Conservation (phyloP, 495 filamentous ascomycete species). For the Clavariopsis aquatica region DNA sequence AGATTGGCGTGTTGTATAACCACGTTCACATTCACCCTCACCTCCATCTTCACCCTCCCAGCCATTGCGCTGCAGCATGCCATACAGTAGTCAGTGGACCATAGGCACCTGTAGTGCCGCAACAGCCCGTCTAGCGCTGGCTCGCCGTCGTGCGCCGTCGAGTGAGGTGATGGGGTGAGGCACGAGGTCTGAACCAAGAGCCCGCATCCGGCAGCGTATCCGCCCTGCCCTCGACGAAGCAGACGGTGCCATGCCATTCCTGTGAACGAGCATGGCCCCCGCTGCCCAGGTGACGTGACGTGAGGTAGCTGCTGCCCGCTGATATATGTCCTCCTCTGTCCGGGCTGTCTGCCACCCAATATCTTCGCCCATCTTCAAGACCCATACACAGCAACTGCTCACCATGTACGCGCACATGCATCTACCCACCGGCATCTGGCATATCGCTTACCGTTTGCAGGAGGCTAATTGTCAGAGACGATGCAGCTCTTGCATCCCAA, state of each 20-base stretch:
- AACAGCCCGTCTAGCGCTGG: background rate
- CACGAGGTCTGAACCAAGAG: background rate
- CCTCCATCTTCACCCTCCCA: constrained; percentile 25
- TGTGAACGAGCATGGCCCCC: constrained; percentile 14
- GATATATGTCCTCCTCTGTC: constrained; percentile 13
- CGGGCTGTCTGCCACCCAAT: background rate
- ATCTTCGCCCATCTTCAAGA: too few relatives aligned
- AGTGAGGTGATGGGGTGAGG: background rate
- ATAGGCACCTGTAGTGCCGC: background rate
- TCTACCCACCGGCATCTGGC: constrained; percentile 1
- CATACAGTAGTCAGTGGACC: constrained; percentile 2
- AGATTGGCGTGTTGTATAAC: constrained; percentile 35
- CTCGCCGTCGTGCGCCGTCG: too few relatives aligned
- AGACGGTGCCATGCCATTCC: background rate
- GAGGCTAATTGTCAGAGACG: constrained; percentile 82
- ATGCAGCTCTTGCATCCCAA: constrained; percentile 62
- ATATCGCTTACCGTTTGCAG: constrained; percentile 48
- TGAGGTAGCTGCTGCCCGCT: constrained; percentile 11
- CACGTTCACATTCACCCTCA: too few relatives aligned
- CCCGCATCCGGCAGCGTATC: constrained; percentile 10
- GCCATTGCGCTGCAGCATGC: constrained; percentile 30
- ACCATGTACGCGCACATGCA: constrained; percentile 37
- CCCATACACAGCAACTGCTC: background rate
- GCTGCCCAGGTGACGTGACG: constrained; percentile 31
- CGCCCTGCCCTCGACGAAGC: constrained; percentile 12